phyloP scores from a whole-genome alignment of 148 eudicot species.

The Beta vulgaris region DNA sequence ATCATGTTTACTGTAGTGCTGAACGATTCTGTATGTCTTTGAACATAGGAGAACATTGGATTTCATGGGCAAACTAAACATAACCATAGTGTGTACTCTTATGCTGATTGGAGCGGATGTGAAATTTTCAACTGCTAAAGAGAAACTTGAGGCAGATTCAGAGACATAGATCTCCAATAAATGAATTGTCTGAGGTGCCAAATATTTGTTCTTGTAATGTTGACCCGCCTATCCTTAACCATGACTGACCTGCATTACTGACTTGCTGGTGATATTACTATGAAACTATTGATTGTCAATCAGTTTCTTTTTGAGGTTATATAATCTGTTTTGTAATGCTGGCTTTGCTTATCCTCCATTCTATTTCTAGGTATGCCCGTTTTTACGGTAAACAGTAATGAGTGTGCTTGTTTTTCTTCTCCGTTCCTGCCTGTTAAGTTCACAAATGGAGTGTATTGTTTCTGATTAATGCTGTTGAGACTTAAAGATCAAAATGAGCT shows the following conservation, averaged over 20 bases:
- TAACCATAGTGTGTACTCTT: background rate
- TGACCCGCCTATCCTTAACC: background rate
- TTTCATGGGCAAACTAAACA: no score
- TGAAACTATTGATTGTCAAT: background rate
- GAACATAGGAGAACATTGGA: slow-evolving; percentile 17
- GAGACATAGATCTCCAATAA: background rate
- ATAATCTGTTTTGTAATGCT: no score
- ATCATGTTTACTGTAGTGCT: no score
- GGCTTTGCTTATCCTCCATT: no score
- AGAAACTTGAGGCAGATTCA: slow-evolving; percentile 14
- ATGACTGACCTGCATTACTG: background rate
- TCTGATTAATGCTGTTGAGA: no score
- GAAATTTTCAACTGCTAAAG: slow-evolving; percentile 1
- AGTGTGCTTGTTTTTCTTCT: no score
- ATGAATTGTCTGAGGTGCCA: background rate
- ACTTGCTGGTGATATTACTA: background rate
- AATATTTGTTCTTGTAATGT: background rate
- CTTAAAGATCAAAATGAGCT: no score
- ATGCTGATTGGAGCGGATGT: background rate
- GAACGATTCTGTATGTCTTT: no score
- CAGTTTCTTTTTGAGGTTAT: background rate
- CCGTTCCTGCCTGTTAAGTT: no score
- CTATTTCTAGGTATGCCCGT: no score
- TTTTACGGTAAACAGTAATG: no score
- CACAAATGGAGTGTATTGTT: no score